Base-by-base conservation (phyloP, 441 rosid species). In the Macaranga tanarius region DNA sequence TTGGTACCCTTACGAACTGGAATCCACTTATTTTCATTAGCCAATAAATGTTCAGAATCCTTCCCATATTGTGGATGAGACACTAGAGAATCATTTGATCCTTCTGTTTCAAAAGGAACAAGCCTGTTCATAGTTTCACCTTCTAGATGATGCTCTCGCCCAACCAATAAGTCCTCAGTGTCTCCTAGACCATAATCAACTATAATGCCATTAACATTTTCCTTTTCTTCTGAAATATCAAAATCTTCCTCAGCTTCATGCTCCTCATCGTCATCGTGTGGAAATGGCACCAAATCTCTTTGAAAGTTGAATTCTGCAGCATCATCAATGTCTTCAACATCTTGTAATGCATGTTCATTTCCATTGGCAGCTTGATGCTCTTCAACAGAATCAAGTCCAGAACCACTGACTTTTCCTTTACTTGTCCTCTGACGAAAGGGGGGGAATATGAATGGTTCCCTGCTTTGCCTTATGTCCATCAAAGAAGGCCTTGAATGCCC, bases 371-470 rank as follows among this genome's bases (percentile, higher is more conserved):
- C 69, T 50, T 80, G 75, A 78, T 76, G 79, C 76, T 83, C 86
- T 75, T 79, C 79, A 69, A 60, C 44, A 64, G 83, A 69, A 66
- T 54, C 82, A 51, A 77, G 66, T 23, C 52, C 83, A 66, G 84
- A 84, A 69, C 83, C 78, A 77, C 81, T 81, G 50, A 75, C 73
- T 72, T 79, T 79, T 70, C 64, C 81, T 76, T 84, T 87, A 79
- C 85, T 86, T 69, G 54, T 82, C 77, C 67, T 76, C 68, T 70
- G 86, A 82, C 86, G 78, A 84, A 90, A 95, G 62, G 97, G 97
- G 82, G 96, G 93, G 75, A 92, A 91, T 76, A 92, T 82, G 79
- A 90, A 91, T 54, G 99, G 97, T 73, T 84, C 97, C 82, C 92
- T 87, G 72, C 76, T 84, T 74, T 84, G 77, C 81, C 82, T 87